Conservation (phyloP, 148 eudicot species). For the Pharnaceum exiguum region DNA sequence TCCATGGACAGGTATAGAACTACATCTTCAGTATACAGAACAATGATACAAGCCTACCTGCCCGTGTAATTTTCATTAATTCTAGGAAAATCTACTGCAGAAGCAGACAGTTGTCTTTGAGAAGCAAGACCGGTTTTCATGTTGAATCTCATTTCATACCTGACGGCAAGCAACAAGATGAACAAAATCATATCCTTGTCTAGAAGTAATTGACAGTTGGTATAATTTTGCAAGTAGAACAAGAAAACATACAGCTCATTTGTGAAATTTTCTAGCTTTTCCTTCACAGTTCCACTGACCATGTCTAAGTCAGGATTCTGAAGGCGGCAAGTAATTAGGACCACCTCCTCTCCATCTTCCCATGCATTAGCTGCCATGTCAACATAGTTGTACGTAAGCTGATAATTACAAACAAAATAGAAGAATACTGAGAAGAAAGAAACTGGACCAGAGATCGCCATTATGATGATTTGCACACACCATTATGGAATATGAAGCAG, state of each 20-base stretch:
- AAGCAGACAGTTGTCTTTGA: slow-evolving; percentile 72
- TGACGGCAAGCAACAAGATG: slow-evolving; percentile 28
- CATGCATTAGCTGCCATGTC: slow-evolving; percentile 72
- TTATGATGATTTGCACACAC: slow-evolving; percentile 36
- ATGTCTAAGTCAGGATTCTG: slow-evolving; percentile 79
- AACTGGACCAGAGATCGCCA: neutral
- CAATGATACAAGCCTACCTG: slow-evolving; percentile 33
- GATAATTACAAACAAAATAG: neutral
- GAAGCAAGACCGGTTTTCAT: slow-evolving; percentile 73
- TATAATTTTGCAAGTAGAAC: too few species aligned
- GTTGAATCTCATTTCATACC: slow-evolving; percentile 98
- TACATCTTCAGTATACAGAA: neutral
- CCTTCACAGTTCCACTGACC: slow-evolving; percentile 52
- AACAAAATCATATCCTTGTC: too few species aligned
- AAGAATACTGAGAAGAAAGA: neutral
- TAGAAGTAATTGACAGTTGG: too few species aligned
- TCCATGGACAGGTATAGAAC: too few species aligned
- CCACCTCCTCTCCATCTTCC: slow-evolving; percentile 98
- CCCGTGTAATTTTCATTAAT: slow-evolving; percentile 84
- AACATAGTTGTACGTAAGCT: neutral
- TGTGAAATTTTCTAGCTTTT: slow-evolving; percentile 56
- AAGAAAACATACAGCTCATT: slow-evolving; percentile 95
- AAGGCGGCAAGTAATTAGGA: slow-evolving; percentile 73
- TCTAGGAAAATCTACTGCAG: slow-evolving; percentile 92
- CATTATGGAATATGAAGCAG: slow-evolving; percentile 96